A percentile compares a stretch with the other conserved stretches of the same genome.
Conservation (phyloP, 441 rosid genomes). For the Adansonia grandidieri region DNA sequence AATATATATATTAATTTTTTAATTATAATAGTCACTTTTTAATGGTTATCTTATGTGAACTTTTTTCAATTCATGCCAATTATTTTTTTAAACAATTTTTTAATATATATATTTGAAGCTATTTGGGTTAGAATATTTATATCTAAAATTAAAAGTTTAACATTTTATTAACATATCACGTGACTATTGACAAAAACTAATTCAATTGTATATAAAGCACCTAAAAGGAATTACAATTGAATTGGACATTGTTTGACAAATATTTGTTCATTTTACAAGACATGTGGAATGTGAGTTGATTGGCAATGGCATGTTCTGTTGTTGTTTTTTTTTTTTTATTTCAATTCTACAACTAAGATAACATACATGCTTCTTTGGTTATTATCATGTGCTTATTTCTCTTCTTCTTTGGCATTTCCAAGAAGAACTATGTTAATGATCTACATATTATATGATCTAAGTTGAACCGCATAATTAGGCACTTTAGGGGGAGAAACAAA, state of each 20-base stretch:
- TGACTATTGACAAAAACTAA: neutral
- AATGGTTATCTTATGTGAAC: neutral
- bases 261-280: neutral
- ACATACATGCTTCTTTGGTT: neutral
- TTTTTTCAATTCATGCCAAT: neutral
- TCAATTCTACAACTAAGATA: neutral
- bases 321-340: neutral
- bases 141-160: no score
- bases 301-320: neutral
- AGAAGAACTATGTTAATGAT: neutral
- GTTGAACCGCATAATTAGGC: neutral
- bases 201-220: neutral
- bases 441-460: neutral
- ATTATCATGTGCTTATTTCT: neutral
- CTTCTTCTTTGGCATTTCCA: neutral
- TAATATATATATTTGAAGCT: no score
- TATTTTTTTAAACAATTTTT: neutral
- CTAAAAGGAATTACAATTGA: neutral
- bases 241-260: neutral
- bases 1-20: no score
- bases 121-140: no score
- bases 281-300: conserved; percentile 13
- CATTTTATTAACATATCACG: no score
- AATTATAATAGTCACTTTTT: no score
- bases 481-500: neutral